phyloP scores from a whole-genome alignment of 2,329 filamentous ascomycete genomes.

The Monosporascus sp. region DNA sequence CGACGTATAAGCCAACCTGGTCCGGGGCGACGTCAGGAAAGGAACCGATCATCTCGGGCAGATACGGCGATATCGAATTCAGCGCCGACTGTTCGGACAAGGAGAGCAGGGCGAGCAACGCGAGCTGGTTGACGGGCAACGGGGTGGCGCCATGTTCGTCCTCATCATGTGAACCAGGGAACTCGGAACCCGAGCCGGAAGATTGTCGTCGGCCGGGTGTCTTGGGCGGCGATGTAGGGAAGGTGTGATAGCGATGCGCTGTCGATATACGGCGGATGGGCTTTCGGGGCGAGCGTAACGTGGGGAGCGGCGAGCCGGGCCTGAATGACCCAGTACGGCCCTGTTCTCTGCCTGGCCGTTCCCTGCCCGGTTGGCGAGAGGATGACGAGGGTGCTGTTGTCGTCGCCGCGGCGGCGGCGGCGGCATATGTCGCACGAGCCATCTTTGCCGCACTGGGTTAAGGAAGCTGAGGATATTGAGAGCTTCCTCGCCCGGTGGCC shows the following conservation, averaged over 20 bases:
- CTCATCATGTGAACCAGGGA: conserved; percentile 22
- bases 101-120: conserved; percentile 80
- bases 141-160: conserved; percentile 53
- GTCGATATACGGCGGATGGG: conserved; percentile 28
- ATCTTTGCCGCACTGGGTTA: conserved; percentile 5
- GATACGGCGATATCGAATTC: conserved; percentile 93
- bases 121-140: conserved; percentile 76
- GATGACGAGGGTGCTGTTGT: conserved; percentile 8
- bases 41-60: conserved; percentile 83
- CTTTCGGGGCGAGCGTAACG: conserved; percentile 11
- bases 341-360: conserved; percentile 11
- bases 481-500: not conserved
- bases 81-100: conserved; percentile 93
- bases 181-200: conserved; percentile 25
- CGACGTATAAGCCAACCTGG: conserved; percentile 81
- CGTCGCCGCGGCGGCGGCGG: conserved; percentile 13
- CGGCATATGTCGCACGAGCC: conserved; percentile 16
- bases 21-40: conserved; percentile 73
- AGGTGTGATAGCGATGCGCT: conserved; percentile 71
- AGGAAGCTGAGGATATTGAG: not conserved
- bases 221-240: conserved; percentile 69
- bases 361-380: conserved; percentile 14
- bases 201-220: conserved; percentile 44
- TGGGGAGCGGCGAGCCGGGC: conserved; percentile 26
- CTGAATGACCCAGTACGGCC: conserved; percentile 25